These are phyloP conservation scores for Ustilago shanxiensis DNA, from an alignment of 1,284 basidiomycete species.

Conservation along the genomic window DNA sequence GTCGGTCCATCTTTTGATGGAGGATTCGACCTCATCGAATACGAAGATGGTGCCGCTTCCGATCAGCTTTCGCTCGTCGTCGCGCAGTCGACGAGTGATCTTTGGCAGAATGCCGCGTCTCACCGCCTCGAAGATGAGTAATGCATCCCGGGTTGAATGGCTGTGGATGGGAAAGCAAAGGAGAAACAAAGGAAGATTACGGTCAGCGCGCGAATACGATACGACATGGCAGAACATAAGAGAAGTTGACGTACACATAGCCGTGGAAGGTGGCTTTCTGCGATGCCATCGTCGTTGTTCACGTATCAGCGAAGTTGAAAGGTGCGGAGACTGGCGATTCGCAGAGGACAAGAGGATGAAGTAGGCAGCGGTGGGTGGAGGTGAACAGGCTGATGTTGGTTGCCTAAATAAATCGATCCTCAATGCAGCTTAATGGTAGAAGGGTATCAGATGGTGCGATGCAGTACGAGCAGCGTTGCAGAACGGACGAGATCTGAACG, in stretches of 20 bases:
- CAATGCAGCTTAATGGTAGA: neutral
- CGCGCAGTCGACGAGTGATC: slow-evolving; percentile 92
- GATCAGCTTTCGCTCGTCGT: slow-evolving; percentile 89
- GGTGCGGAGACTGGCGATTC: too few relatives aligned
- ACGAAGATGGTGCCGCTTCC: slow-evolving; percentile 94
- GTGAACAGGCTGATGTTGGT: neutral
- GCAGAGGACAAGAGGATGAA: neutral
- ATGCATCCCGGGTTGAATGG: slow-evolving; percentile 92
- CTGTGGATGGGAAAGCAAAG: slow-evolving; percentile 68
- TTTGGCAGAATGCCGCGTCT: slow-evolving; percentile 88
- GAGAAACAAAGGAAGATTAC: neutral
- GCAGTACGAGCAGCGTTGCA: neutral
- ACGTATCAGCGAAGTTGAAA: neutral
- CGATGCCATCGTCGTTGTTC: slow-evolving; percentile 22
- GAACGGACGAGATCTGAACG: too few relatives aligned
- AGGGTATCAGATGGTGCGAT: neutral
- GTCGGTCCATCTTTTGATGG: slow-evolving; percentile 99
- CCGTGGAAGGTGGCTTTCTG: slow-evolving; percentile 33
- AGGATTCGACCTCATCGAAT: slow-evolving; percentile 96
- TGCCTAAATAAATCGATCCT: neutral
- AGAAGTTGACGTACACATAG: neutral
- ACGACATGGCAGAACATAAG: neutral
- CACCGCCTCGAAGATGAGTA: slow-evolving; percentile 94
- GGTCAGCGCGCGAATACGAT: neutral
- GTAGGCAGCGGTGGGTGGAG: too few relatives aligned